Evolutionary conservation across 148 eudicot species (phyloP), one percentile per base, ranked within the genome.

Genomic region (Simmondsia chinensis): DNA sequence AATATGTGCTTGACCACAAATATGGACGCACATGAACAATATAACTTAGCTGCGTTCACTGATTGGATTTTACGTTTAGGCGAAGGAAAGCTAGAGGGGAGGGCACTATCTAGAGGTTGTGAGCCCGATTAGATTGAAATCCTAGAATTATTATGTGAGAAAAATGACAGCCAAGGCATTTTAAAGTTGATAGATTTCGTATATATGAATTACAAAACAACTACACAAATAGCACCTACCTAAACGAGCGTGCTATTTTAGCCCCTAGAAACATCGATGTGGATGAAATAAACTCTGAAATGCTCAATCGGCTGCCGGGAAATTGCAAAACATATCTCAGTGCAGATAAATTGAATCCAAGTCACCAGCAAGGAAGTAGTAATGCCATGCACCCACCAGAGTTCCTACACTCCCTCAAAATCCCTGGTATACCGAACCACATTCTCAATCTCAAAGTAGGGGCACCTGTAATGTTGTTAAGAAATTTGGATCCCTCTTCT

Each of bases 221-320:
- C 3, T 43, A 30, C 29, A 20, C 3, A 1, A 15, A 42, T 25
- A 15, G 20, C 0, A n/a, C 3, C 2, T 41, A 53, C 30, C 11
- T 53, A 0, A 30, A 33, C 20, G 30, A 40, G 27, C n/a, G 46
- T 17, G 55, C 33, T 3, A 59, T 59, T 9, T 16, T 50, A 4
- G 47, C 38, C 3, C 64, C 50, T 0, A 41, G 30, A 26, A 59
- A 59, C 20, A 27, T 22, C 1, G 37, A 37, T 1, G 39, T 28
- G 3, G 46, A 46, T 39, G 39, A 37, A 0, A 20, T 36, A 2
- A 51, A 50, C 13, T 11, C 11, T 1, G 34, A 27, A 4, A 51
- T 35, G 35, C 9, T 25, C 4, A 1, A 18, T 4, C 6, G 12
- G 0, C 18, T 35, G 7, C 38, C 26, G 5, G 37, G 49, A 23